Percentiles rank a stretch among this genome's conserved stretches.
Evolutionary conservation across 495 filamentous ascomycete species (phyloP).

Genomic region (Alectoria sarmentosa): DNA sequence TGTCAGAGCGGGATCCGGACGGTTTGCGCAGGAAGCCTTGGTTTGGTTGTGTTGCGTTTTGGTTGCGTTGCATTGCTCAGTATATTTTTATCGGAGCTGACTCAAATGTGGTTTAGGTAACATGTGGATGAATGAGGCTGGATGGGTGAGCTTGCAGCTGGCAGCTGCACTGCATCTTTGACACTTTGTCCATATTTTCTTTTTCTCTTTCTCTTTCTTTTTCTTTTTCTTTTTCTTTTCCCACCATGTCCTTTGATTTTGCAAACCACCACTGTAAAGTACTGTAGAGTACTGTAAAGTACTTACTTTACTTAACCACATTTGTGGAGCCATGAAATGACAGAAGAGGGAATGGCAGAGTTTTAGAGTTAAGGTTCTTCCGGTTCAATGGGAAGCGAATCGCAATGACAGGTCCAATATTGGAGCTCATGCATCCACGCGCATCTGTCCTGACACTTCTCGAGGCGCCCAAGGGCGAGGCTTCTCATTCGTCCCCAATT

Average conservation of each 20-base stretch:
- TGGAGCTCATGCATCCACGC: conserved; percentile 5
- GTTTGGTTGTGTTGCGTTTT: not conserved
- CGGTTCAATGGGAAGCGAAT: conserved; percentile 9
- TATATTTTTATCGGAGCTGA: not conserved
- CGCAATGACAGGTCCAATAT: not conserved
- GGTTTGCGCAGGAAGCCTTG: not conserved
- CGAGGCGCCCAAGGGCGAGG: conserved; percentile 7
- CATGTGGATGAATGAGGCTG: conserved; percentile 17
- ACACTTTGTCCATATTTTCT: too few relatives aligned
- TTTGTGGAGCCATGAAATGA: conserved; percentile 18
- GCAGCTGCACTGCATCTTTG: not conserved
- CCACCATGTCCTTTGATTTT: too few relatives aligned
- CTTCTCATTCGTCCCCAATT: conserved; percentile 5
- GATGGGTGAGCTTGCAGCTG: not conserved
- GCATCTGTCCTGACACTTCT: conserved; percentile 14
- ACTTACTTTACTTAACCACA: too few relatives aligned
- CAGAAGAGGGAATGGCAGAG: not conserved
- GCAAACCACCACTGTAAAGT: too few relatives aligned
- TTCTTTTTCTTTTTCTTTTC: too few relatives aligned
- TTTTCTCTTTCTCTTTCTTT: too few relatives aligned
- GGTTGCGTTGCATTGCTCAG: conserved; percentile 2
- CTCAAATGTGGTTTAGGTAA: conserved; percentile 12
- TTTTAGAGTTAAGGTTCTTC: conserved; percentile 20
- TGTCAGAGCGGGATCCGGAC: not conserved
- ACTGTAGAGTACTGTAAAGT: too few relatives aligned